Evolutionary conservation across 208 protist species (phyloP).

Genomic region (Acanthamoeba lenticulata): DNA sequence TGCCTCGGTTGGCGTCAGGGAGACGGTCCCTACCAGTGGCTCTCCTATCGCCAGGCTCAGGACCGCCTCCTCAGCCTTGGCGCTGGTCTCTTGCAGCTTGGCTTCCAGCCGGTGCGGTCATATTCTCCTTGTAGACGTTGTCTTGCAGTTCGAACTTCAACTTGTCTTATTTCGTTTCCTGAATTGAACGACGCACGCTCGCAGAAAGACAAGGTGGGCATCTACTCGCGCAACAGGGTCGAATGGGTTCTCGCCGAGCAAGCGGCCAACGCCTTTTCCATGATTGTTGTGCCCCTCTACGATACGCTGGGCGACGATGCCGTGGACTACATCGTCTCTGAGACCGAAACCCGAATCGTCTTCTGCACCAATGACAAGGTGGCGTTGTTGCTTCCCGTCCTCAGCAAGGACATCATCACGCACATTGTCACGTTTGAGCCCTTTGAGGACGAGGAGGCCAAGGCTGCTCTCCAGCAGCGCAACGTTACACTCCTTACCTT

Average conservation of each 20-base stretch:
- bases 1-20: constrained; percentile 41
- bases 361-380: constrained; percentile 74
- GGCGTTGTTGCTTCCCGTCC: not conserved
- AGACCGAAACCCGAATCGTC: constrained; percentile 74
- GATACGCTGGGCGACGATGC: constrained; percentile 83
- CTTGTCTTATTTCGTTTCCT: not conserved
- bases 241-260: constrained; percentile 80
- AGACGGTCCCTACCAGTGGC: constrained; percentile 37
- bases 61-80: not conserved
- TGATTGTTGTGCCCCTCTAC: constrained; percentile 81
- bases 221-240: constrained; percentile 78
- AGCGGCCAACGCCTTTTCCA: constrained; percentile 45
- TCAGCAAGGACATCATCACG: not conserved
- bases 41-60: constrained; percentile 1
- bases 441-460: constrained; percentile 19
- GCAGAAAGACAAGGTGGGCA: constrained; percentile 64
- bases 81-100: not conserved
- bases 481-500: constrained; percentile 55
- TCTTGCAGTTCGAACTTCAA: not conserved
- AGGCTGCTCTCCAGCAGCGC: constrained; percentile 11
- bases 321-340: constrained; percentile 80
- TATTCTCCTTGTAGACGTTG: not conserved
- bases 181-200: not conserved
- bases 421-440: constrained; percentile 64
- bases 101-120: constrained; percentile 32